Base-by-base conservation (phyloP, 768 basidiomycete species). In the Leccinum truebloodii region DNA sequence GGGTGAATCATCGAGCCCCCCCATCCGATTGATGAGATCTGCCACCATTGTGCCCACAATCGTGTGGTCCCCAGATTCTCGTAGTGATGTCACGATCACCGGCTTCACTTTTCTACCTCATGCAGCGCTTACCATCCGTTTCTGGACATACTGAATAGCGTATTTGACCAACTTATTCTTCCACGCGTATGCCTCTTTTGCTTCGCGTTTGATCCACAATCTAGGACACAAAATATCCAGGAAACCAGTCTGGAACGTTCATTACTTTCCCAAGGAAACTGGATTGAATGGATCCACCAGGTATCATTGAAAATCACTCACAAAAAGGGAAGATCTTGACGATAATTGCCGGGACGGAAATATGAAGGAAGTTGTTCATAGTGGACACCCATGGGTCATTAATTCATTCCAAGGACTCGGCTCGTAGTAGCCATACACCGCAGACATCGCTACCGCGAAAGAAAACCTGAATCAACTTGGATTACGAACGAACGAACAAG, bases 151-250 rank as follows among this genome's bases (percentile, higher is more conserved):
- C 3, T 66, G 66, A 57, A 73, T 3, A 74, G 71, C 32, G 12
- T 54, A 28, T 67, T 67, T 66, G 62, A 39, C 61, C 58, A 44
- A 41, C 26, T 4, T 48, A 4, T 35, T 48, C 24, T 50, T 48
- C 52, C 20, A 24, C 12, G 48, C 18, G 9, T 58, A 57, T 10
- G 16, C 28, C 1, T 59, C 30, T 26, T 6, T 57, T 16, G 77
- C 78, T 20, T 71, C 66, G 35, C 67, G 67, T 64, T 77, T 76
- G 63, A 79, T 71, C 8, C 59, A 59, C 7, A 77, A 75, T 3
- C 77, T 76, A 8, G 80, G 79, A 53, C 77, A 62, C 77, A 32
- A 1, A 32, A 32, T 32, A 76, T 3, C 77, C 76, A 8, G 80
- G 79, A 53, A 78, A 62, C 78, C 79, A 80, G n/a, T 67, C 73